phyloP scores from a whole-genome alignment of 306 rosid genomes.

The Citrullus amarus region DNA sequence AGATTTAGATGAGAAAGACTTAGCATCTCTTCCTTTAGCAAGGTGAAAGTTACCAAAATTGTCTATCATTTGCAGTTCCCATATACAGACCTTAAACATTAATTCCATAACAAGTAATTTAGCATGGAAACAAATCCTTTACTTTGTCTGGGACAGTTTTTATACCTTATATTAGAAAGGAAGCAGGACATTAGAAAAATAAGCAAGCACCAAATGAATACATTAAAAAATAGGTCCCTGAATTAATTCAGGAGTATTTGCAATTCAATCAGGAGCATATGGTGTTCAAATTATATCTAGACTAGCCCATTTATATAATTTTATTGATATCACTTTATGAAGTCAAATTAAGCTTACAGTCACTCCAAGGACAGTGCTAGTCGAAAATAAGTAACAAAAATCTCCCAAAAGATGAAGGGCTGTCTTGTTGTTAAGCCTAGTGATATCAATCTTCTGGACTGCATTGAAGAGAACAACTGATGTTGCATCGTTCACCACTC shows the following conservation, averaged over 20 bases:
- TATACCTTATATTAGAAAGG: background rate
- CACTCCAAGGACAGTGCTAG: constrained; percentile 78
- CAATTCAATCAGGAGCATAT: background rate
- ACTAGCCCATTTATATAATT: background rate
- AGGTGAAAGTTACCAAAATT: background rate
- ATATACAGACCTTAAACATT: background rate
- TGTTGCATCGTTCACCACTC: constrained; percentile 91
- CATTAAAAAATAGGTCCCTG: background rate
- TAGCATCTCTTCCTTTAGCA: background rate
- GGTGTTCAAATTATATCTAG: background rate
- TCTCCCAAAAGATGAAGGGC: constrained; percentile 36
- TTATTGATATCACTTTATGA: background rate
- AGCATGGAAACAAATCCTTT: background rate
- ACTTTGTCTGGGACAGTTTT: background rate
- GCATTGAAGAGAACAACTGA: constrained; percentile 88
- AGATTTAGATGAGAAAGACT: background rate
- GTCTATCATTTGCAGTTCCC: background rate
- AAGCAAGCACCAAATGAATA: background rate
- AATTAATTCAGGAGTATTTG: background rate
- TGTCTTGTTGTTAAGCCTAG: constrained; percentile 16
- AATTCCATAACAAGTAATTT: background rate
- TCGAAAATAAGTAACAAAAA: constrained; percentile 56
- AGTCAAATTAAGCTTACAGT: constrained; percentile 31
- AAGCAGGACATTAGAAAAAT: background rate
- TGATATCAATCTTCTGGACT: constrained; percentile 63